Conservation (phyloP, 2,329 filamentous ascomycete genomes). For the Pseudogymnoascus destructans region DNA sequence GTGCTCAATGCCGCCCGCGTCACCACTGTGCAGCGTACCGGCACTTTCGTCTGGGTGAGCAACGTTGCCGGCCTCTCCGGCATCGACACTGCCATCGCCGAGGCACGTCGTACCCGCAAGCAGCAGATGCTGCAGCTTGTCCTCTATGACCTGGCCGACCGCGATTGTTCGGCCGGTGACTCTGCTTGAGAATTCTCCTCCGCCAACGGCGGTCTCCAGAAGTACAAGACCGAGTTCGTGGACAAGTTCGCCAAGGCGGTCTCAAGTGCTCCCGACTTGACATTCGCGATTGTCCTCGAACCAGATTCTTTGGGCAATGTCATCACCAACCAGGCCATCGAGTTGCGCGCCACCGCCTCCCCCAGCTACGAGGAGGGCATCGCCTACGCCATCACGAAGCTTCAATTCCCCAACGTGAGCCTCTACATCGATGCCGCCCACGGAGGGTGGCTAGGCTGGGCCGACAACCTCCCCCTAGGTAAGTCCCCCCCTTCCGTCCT, state of each 20-base stretch:
- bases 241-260: constrained; percentile 30
- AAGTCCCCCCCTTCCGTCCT: constrained; percentile 9
- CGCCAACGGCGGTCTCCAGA: constrained; percentile 27
- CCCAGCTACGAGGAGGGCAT: constrained; percentile 31
- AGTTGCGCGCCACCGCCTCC: constrained; percentile 29
- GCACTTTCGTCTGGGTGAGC: constrained; percentile 34
- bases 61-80: constrained; percentile 26
- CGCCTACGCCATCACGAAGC: constrained; percentile 29
- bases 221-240: constrained; percentile 32
- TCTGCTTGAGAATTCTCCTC: constrained; percentile 31
- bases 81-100: constrained; percentile 31
- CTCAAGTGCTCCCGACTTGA: constrained; percentile 28
- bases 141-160: constrained; percentile 33
- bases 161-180: constrained; percentile 34
- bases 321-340: constrained; percentile 30
- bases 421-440: constrained; percentile 33
- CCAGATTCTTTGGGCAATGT: constrained; percentile 33
- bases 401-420: constrained; percentile 29
- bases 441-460: constrained; percentile 33
- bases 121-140: constrained; percentile 30
- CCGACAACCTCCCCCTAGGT: constrained; percentile 29
- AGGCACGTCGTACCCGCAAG: constrained; percentile 27
- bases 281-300: constrained; percentile 33
- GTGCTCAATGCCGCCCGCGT: constrained; percentile 28
- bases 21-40: constrained; percentile 29